Evolutionary conservation across 2,329 filamentous ascomycete species (phyloP), one percentile per base, ranked within the genome.

Genomic region (Colletotrichum tropicale): DNA sequence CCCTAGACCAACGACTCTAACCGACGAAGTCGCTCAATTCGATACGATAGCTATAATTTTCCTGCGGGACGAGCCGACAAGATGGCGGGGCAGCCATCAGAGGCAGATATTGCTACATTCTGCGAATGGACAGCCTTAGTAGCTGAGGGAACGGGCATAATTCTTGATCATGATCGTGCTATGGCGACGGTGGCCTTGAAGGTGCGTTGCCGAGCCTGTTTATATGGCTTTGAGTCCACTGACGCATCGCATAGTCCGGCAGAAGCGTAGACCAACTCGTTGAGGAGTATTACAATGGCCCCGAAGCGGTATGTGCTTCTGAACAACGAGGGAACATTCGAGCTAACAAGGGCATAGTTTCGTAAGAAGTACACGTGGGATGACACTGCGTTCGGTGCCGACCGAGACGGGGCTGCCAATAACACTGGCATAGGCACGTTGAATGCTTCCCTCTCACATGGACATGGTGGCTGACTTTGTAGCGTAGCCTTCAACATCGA

Each of bases 401-500:
- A 89, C 77, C 86, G 90, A 69, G 89, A 93, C 66, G 90, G 89
- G 38, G 82, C 81, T n/a, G 78, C 78, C 3, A 86, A 87, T 56
- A 84, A 82, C 30, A 66, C 86, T 52, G 86, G 86, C 56, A 87
- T 88, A 76, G 86, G 89, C 90, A 80, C 78, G 87, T 77, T 21
- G 18, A n/a, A 12, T 34, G 12, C 71, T 28, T 32, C 6, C 26
- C 58, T 13, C 8, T n/a, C 2, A 55, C 28, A 24, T 38, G 66
- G 69, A 4, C 12, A 26, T 15, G 6, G 24, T 30, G 21, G 32
- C 48, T 73, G 48, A 75, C 60, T 56, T 60, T 24, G 52, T 30
- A 30, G 21, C n/a, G 75, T 78, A 89, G 89, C 89, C 18, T 93
- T 92, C 80, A 88, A 89, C 77, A 88, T 93, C 75, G 89, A 92